Evolutionary conservation across 176 grass and related monocot genomes (phyloP).

Genomic region (Panicum miliaceum): DNA sequence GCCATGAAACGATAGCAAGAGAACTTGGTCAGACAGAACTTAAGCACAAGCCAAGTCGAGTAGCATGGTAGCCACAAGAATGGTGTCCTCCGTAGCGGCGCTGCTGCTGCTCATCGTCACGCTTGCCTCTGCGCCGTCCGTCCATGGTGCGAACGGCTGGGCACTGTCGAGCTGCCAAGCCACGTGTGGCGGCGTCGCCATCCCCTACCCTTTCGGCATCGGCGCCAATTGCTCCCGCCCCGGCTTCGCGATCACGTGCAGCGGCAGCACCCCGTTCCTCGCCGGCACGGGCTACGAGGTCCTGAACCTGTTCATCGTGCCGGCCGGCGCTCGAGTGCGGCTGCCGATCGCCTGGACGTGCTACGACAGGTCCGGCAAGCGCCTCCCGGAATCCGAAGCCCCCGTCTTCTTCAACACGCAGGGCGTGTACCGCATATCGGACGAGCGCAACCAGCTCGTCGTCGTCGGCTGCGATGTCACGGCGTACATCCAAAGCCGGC

Average conservation of each 20-base stretch:
- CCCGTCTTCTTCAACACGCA: background rate
- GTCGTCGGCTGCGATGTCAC: slow-evolving; percentile 20
- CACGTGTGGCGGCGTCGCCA: background rate
- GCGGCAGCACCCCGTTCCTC: background rate
- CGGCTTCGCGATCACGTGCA: slow-evolving; percentile 8
- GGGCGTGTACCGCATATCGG: slow-evolving; percentile 31
- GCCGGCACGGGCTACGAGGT: background rate
- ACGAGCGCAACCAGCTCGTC: slow-evolving; percentile 12
- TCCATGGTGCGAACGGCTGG: background rate
- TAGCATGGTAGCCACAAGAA: background rate
- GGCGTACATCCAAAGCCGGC: background rate
- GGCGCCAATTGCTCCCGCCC: background rate
- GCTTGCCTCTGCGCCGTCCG: background rate
- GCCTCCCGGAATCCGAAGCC: background rate
- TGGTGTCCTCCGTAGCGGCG: background rate
- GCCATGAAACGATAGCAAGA: background rate
- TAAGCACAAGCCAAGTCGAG: background rate
- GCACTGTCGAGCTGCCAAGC: background rate
- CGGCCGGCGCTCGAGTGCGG: background rate
- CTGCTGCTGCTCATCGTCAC: background rate
- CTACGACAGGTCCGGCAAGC: slow-evolving; percentile 8
- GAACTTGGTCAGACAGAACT: background rate
- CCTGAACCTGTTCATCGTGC: background rate
- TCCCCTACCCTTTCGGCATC: slow-evolving; percentile 15
- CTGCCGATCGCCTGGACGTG: background rate